Evolutionary conservation across 352 stramenopile species (phyloP), one percentile per base, ranked within the genome.

Genomic region (Achlya hypogyna): DNA sequence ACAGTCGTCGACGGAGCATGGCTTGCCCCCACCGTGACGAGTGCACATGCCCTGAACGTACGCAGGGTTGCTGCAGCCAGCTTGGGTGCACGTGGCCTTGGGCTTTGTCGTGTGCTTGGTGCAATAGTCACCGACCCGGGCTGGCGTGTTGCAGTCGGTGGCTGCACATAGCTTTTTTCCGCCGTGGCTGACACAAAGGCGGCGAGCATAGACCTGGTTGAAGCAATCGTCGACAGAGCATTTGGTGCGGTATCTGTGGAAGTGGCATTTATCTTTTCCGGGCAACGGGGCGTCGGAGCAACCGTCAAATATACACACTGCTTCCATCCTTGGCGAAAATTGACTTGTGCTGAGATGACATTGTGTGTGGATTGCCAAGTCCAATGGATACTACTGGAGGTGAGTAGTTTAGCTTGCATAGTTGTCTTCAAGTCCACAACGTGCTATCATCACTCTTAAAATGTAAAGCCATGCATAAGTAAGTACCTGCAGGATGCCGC

Each of bases 171-270:
- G 69, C 0, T 78, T 74, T 1, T 79, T 78, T 27, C 82, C 82
- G 22, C 82, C 82, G 49, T 91, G 82, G 14, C 82, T 78, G 32
- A 91, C 81, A 54, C 82, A 91, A 49, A 89, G 88, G 14, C 88
- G 80, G 8, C 82, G 72, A 29, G 82, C 82, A 56, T 91, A 81
- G 0, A 81, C 82, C 69, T 91, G 82, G 62, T 88, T 88, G 38
- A 76, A 87, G 70, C 82, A 91, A 5, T 79, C 82, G 31, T 2
- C 25, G 6, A 56, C 49, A 16, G 12, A 20, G 49, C 49, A 56
- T 20, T 56, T 56, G 25, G 49, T 10, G 25, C 49, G 49, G 31
- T 56, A 38, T 16, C 49, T 12, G 8, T 56, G 49, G n/a, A 38
- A 56, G 31, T 56, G 49, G 25, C 49, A 56, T 20, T 56, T 56